Evolutionary conservation across 305 asterid species (phyloP).

Genomic region (Fraxinus velutina): DNA sequence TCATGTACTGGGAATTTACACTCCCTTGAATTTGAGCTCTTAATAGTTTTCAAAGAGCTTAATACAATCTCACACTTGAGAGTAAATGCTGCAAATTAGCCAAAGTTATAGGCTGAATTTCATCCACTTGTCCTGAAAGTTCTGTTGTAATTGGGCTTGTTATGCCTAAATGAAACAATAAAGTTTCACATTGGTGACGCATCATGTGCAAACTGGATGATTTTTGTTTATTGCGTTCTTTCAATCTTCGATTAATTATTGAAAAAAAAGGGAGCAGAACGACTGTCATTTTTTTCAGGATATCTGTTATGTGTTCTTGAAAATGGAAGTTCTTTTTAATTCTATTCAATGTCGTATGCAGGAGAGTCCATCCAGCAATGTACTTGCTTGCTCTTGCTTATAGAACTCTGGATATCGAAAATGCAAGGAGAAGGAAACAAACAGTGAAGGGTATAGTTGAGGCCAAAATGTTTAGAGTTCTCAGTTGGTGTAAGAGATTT

Average conservation of each 20-base stretch:
- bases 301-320: constrained; percentile 11
- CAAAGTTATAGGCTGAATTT: background rate
- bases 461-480: constrained; percentile 46
- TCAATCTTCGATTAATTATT: background rate
- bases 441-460: constrained; percentile 55
- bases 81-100: background rate
- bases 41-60: background rate
- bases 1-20: constrained; percentile 9
- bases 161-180: background rate
- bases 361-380: constrained; percentile 92
- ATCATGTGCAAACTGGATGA: background rate
- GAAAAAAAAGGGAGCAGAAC: background rate
- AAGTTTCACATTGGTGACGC: background rate
- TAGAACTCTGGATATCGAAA: constrained; percentile 82
- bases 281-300: background rate
- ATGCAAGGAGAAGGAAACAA: constrained; percentile 44
- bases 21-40: background rate
- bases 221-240: background rate
- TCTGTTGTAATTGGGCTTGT: background rate
- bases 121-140: background rate
- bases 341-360: constrained; percentile 36
- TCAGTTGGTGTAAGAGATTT: constrained; percentile 58
- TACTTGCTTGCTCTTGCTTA: constrained; percentile 87
- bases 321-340: constrained; percentile 13
- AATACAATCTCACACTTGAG: background rate